Conservation (phyloP, 495 filamentous ascomycete species). For the Neurospora pannonica region DNA sequence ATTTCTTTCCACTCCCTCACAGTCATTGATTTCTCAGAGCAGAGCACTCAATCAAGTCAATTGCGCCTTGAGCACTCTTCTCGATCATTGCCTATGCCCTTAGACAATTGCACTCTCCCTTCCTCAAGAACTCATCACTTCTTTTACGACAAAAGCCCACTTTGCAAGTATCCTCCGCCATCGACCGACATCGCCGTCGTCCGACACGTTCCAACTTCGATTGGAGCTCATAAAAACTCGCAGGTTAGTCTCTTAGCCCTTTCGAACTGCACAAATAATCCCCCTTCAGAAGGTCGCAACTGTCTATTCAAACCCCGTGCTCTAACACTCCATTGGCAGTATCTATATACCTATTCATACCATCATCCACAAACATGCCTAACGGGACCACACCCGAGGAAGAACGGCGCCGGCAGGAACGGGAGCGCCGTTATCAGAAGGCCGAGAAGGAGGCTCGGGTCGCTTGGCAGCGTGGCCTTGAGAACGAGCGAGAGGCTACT, state of each 20-base stretch:
- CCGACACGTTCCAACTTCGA: background rate
- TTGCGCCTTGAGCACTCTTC: background rate
- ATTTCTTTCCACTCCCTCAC: background rate
- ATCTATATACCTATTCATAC: background rate
- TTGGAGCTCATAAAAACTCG: background rate
- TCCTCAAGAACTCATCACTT: background rate
- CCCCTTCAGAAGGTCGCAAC: background rate
- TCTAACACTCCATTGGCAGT: background rate
- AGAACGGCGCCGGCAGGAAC: background rate
- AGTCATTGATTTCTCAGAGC: background rate
- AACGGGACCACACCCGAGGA: background rate
- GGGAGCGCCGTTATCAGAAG: background rate
- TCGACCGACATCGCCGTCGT: background rate
- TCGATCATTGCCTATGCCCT: background rate
- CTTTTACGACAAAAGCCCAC: background rate
- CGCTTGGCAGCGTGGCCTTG: background rate
- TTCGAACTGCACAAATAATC: background rate
- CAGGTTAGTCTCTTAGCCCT: background rate
- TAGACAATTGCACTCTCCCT: background rate
- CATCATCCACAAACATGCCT: background rate
- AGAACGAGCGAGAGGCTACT: background rate
- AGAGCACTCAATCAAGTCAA: background rate
- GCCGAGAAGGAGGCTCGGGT: background rate
- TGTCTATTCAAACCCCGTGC: background rate
- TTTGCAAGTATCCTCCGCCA: background rate